Base-by-base conservation (phyloP, 495 filamentous ascomycete genomes). In the Penicillium malachiteum region DNA sequence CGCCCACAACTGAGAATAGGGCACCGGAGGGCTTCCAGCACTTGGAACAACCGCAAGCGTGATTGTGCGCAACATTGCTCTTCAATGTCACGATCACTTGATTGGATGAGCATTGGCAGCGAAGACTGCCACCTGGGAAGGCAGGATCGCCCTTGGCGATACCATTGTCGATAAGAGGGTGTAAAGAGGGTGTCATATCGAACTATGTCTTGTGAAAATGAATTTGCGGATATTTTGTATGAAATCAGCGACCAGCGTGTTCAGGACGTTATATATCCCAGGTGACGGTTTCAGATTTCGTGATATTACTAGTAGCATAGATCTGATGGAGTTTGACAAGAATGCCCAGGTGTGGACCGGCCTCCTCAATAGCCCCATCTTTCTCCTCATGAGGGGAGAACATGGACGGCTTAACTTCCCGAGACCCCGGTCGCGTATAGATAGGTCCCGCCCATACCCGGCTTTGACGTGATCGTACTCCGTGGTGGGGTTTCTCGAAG, bases 31-130 rank as follows among this genome's bases (percentile, higher is more conserved):
- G 83, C 63, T 85, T 85, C 82, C 82, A 84, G 75, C 82, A 86
- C 62, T 84, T 82, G 56, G 82, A 85, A 71, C 83, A 85, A 33
- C 82, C 84, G 68, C 83, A 86, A 43, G 80, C 80, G 66, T 87
- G 83, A 74, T 87, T 85, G 72, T 84, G 80, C n/a, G 73, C 72
- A 42, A 85, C 74, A 62, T 84, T 78, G 62, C 71, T 67, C 38
- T 57, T 62, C 16, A 87, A 70, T 2, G 76, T 74, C 14, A 85
- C 70, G 44, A 77, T 72, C 39, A 86, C 80, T 21, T 74, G 73
- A 64, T 79, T 48, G 14, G 58, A 63, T 39, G 72, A 32, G 70
- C 82, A 85, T 51, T 75, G 73, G 74, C 83, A 86, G 62, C 66
- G 65, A 13, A 85, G 77, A 12, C 62, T 77, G 34, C 83, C 82